Base-by-base conservation (phyloP, 768 basidiomycete genomes). In the Lactarius akahatsu region DNA sequence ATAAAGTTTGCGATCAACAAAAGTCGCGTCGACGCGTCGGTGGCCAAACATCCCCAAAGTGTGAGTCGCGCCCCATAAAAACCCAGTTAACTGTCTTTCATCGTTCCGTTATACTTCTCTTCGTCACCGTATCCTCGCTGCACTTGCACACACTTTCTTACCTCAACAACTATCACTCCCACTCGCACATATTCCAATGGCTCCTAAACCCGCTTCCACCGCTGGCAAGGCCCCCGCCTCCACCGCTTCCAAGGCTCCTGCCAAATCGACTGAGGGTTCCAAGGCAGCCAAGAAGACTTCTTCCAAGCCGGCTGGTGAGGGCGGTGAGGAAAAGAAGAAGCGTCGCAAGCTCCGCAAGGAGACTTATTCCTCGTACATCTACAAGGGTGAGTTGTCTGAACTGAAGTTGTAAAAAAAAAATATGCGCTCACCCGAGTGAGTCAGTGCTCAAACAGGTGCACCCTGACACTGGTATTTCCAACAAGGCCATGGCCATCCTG, bases 401-500 rank as follows among this genome's bases (percentile, higher is more conserved):
- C 47, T 47, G 59, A 16, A 3, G n/a, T n/a, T 13, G 36, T 36
- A 36, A 36, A 36, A 34, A 7, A 16, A 57, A 40, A 34, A 16
- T 16, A 16, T 40, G 40, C 1, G 5, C 61, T 57, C 15, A 43
- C 18, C 16, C 26, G 36, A 38, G 26, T 2, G 55, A 54, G 59
- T 65, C 72, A 94, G 94, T 96, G 73, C 86, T 96, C 69, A 94
- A 93, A 80, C 94, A 98, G 81, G 96, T 98, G 66, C 96, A 98
- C 82, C 94, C 96, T 60, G 96, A 98, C 75, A 98, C 94, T 59
- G 96, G 96, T 89, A 98, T 98, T 81, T 96, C 95, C 63, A 98
- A 97, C 88, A 96, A 96, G 84, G 94, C 94, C 26, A 96, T 96
- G 93, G 91, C 94, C 67, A 96, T 97, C 75, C 79, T 97, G 64